phyloP scores from a whole-genome alignment of 2,329 filamentous ascomycete genomes.

The Nigrospora oryzae region DNA sequence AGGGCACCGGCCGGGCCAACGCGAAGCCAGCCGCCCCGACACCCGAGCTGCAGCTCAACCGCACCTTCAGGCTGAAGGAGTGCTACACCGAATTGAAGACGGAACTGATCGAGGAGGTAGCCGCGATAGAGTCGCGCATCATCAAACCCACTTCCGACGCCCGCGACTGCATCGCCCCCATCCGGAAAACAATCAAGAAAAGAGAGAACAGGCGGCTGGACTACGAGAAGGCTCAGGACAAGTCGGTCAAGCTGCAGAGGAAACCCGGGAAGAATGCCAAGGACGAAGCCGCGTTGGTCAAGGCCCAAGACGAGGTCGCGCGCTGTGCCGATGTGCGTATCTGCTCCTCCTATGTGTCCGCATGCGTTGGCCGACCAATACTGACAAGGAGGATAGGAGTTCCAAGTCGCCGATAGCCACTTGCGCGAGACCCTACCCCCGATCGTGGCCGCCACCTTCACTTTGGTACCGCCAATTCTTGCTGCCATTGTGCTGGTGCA shows the following conservation, averaged over 20 bases:
- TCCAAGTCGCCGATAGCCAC: conserved; percentile 66
- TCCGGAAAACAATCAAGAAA: conserved; percentile 80
- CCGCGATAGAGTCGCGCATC: conserved; percentile 60
- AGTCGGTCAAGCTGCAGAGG: conserved; percentile 59
- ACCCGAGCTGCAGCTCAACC: conserved; percentile 51
- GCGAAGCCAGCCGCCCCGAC: conserved; percentile 50
- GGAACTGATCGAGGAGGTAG: conserved; percentile 65
- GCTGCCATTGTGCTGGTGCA: conserved; percentile 66
- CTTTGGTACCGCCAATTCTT: conserved; percentile 64
- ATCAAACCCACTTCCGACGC: conserved; percentile 63
- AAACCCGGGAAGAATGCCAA: conserved; percentile 64
- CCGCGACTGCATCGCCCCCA: conserved; percentile 58
- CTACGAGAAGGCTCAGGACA: conserved; percentile 69
- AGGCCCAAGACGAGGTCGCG: conserved; percentile 62
- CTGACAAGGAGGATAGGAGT: conserved; percentile 41
- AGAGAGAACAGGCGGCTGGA: conserved; percentile 75
- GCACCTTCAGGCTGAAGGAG: conserved; percentile 55
- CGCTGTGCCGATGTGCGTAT: conserved; percentile 51
- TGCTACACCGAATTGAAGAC: conserved; percentile 62
- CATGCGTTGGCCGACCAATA: neutral
- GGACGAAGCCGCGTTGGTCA: conserved; percentile 63
- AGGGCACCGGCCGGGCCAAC: conserved; percentile 52
- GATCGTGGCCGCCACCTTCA: conserved; percentile 62
- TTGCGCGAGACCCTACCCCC: conserved; percentile 64
- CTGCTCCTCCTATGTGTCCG: neutral